A percentile compares a stretch with the other conserved stretches of the same genome.
These are phyloP conservation scores for Schwanniomyces sp. DNA, from an alignment of 805 yeast genomes.

Conservation along the genomic window DNA sequence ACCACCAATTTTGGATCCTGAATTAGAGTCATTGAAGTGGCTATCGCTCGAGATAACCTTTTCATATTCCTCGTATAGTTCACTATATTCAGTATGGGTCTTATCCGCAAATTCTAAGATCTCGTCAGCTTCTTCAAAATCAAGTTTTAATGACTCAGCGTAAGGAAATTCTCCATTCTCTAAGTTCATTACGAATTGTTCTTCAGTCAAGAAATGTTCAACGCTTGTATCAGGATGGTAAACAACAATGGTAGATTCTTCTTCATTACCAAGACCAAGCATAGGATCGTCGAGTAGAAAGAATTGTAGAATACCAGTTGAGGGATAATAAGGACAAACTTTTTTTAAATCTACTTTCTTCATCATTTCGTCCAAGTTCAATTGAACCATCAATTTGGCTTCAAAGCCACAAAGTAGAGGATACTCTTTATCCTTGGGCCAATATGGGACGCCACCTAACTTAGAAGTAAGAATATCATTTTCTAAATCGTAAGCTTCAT, in stretches of 20 bases:
- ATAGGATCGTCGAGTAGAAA: neutral
- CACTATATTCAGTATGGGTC: neutral
- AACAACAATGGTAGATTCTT: neutral
- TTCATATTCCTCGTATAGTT: neutral
- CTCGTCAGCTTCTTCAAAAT: neutral
- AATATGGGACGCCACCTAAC: neutral
- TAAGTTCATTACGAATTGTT: neutral
- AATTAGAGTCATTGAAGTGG: neutral
- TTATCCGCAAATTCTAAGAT: neutral
- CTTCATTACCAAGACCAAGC: neutral
- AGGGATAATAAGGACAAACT: neutral
- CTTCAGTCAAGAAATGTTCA: neutral
- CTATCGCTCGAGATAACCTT: neutral
- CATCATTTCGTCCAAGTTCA: slow-evolving; percentile 1
- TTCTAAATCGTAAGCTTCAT: neutral
- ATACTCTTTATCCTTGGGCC: neutral
- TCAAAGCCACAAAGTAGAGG: neutral
- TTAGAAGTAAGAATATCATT: neutral
- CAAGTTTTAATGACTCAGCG: neutral
- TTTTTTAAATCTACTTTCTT: neutral
- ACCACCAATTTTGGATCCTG: neutral
- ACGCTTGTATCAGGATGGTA: neutral
- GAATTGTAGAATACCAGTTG: neutral
- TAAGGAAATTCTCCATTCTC: neutral
- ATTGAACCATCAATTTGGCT: neutral